A percentile compares a stretch with the other conserved stretches of the same genome.
Evolutionary conservation across 2,329 filamentous ascomycete genomes (phyloP).

Genomic region (Aureobasidium vineae): DNA sequence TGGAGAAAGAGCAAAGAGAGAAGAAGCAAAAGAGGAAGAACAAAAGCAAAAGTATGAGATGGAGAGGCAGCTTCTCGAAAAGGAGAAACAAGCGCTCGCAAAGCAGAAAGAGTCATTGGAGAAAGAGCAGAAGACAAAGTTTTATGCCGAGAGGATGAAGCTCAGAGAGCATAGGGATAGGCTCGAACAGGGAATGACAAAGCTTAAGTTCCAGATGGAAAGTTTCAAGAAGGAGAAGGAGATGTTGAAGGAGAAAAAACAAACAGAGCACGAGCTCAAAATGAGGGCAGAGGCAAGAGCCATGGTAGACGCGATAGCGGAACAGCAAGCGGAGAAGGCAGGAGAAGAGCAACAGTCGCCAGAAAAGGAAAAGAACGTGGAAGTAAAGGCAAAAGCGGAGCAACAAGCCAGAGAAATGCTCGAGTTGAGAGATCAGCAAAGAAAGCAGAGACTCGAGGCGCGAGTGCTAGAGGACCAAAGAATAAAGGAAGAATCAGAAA

Average conservation of each 20-base stretch:
- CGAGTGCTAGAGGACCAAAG: too few relatives aligned
- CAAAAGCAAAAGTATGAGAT: too few relatives aligned
- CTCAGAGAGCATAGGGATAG: not conserved
- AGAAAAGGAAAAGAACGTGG: too few relatives aligned
- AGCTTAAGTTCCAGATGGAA: not conserved
- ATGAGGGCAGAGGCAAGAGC: not conserved
- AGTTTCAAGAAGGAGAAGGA: not conserved
- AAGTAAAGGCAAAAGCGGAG: not conserved
- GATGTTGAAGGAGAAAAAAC: not conserved
- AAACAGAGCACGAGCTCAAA: not conserved
- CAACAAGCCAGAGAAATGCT: not conserved
- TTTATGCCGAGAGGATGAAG: not conserved
- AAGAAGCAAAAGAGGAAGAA: not conserved
- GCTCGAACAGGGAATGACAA: not conserved
- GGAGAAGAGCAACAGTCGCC: not conserved
- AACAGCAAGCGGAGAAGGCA: not conserved
- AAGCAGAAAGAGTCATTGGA: not conserved
- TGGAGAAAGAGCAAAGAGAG: not conserved
- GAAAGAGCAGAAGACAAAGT: not conserved
- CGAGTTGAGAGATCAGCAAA: not conserved
- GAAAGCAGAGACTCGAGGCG: not conserved
- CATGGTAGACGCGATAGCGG: not conserved
- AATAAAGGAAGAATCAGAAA: not conserved
- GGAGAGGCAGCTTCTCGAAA: too few relatives aligned
- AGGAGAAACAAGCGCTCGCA: not conserved